Percentiles rank a stretch among this genome's conserved stretches.
Evolutionary conservation across 2,329 filamentous ascomycete species (phyloP).

Genomic region (Fusarium fujikuroi): DNA sequence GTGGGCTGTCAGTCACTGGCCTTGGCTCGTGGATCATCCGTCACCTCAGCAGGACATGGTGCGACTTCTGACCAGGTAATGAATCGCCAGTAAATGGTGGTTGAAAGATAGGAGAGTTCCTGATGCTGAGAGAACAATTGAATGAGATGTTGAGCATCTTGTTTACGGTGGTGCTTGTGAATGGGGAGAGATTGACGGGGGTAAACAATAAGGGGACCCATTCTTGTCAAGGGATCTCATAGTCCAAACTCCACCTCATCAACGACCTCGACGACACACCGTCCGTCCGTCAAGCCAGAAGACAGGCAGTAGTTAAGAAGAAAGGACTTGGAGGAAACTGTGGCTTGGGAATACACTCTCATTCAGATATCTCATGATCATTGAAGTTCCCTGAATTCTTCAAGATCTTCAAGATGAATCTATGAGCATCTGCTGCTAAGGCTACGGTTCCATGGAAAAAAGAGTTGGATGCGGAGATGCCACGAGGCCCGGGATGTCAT

Average conservation of each 20-base stretch:
- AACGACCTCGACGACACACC: conserved; percentile 37
- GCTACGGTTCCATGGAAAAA: conserved; percentile 18
- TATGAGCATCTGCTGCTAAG: not conserved
- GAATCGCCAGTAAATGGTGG: not conserved
- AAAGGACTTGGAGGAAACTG: not conserved
- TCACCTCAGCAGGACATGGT: conserved; percentile 22
- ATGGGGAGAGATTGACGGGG: conserved; percentile 4
- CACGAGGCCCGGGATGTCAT: conserved; percentile 40
- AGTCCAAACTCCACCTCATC: conserved; percentile 27
- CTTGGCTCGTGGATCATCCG: conserved; percentile 20
- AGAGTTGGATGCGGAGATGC: conserved; percentile 38
- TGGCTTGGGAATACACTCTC: not conserved
- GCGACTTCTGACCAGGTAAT: conserved; percentile 5
- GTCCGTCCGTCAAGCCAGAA: conserved; percentile 11
- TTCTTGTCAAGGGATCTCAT: conserved; percentile 31
- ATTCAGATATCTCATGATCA: not conserved
- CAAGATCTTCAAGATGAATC: too few relatives aligned
- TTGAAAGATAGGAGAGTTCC: not conserved
- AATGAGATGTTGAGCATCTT: not conserved
- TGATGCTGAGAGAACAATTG: not conserved
- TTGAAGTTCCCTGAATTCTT: not conserved
- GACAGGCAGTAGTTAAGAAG: too few relatives aligned
- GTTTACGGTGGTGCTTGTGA: not conserved
- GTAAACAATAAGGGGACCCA: conserved; percentile 16
- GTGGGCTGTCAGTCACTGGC: conserved; percentile 28